phyloP scores from a whole-genome alignment of 1,139 yeast genomes.

The Neolecta irregularis region DNA sequence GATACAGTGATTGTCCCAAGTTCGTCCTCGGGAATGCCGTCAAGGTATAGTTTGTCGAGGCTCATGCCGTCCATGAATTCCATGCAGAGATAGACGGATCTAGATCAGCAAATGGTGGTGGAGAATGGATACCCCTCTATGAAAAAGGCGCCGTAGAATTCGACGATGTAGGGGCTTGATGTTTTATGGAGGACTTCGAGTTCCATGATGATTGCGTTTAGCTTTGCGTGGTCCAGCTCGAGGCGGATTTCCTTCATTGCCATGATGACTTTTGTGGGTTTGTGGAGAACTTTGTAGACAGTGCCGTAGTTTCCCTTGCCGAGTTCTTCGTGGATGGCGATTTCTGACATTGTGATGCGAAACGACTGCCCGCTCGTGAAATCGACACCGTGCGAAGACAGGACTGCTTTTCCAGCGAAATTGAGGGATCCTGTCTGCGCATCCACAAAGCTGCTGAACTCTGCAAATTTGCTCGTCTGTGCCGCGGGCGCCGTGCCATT shows the following conservation, averaged over 20 bases:
- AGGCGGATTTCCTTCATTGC: conserved; percentile 63
- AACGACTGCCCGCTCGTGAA: conserved; percentile 80
- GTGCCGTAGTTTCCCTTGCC: conserved; percentile 94
- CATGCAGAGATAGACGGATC: conserved; percentile 79
- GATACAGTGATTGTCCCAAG: conserved; percentile 70
- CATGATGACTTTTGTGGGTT: conserved; percentile 77
- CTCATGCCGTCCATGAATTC: conserved; percentile 98
- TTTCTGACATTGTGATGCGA: conserved; percentile 62
- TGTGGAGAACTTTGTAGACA: conserved; percentile 73
- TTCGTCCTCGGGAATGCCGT: conserved; percentile 42
- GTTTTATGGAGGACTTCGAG: conserved; percentile 84
- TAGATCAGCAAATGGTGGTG: conserved; percentile 57
- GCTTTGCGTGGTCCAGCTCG: conserved; percentile 66
- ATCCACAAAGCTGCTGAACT: conserved; percentile 75
- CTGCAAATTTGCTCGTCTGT: too few species aligned
- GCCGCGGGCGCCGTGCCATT: too few species aligned
- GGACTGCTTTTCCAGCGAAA: conserved; percentile 83
- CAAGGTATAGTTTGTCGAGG: conserved; percentile 64
- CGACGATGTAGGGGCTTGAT: conserved; percentile 61
- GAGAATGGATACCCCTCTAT: conserved; percentile 35
- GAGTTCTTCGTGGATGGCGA: conserved; percentile 55
- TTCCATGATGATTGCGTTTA: conserved; percentile 77
- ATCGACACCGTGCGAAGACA: conserved; percentile 83
- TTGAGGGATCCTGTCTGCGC: conserved; percentile 81
- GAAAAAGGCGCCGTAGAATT: conserved; percentile 84